Evolutionary conservation across 1,139 yeast genomes (phyloP).

Genomic region (Blastobotrys proliferans): DNA sequence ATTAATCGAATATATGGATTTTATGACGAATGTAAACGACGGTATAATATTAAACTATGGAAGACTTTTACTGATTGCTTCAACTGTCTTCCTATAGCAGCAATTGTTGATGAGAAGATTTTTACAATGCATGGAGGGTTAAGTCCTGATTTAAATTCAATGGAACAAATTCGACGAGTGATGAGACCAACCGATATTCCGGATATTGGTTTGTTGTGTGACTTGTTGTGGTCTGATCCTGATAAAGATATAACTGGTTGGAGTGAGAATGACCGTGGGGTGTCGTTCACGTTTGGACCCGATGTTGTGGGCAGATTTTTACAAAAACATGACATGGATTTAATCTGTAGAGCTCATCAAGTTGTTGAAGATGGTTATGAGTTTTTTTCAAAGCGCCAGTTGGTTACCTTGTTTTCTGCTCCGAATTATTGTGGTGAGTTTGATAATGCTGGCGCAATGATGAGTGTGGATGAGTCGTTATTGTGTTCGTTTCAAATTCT

Average conservation of each 20-base stretch:
- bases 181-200: conserved; percentile 99
- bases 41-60: conserved; percentile 96
- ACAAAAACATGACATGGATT: conserved; percentile 95
- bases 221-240: conserved; percentile 96
- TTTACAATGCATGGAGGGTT: conserved; percentile 99
- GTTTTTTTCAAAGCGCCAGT: conserved; percentile 90
- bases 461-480: conserved; percentile 95
- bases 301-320: conserved; percentile 92
- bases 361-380: conserved; percentile 99
- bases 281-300: conserved; percentile 95
- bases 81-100: conserved; percentile 97
- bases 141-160: conserved; percentile 91
- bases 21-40: conserved; percentile 94
- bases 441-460: conserved; percentile 98
- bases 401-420: conserved; percentile 91
- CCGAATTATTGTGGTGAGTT: conserved; percentile 99
- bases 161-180: conserved; percentile 97
- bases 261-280: conserved; percentile 98
- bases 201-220: conserved; percentile 92
- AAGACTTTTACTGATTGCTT: conserved; percentile 97
- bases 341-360: conserved; percentile 97
- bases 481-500: conserved; percentile 96
- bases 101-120: conserved; percentile 94
- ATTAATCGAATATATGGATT: conserved; percentile 96
- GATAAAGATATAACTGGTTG: conserved; percentile 97